Evolutionary conservation across 148 eudicot species (phyloP).

Genomic region (Oxyria digyna): DNA sequence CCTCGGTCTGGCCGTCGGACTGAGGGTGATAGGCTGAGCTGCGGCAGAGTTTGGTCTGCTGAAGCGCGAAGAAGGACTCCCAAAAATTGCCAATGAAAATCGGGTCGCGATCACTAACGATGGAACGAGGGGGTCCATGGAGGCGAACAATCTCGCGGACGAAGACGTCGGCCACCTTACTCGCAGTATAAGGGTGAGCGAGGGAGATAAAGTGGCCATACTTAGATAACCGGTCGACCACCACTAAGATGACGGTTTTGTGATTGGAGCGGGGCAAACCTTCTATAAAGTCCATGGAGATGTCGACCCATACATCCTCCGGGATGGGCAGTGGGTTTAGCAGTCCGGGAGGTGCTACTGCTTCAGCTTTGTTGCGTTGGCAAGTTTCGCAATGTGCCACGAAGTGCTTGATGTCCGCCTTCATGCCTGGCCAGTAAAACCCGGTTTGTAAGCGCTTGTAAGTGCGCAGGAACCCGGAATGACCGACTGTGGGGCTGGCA

Average conservation of each 20-base stretch:
- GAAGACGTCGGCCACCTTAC: no score
- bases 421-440: no score
- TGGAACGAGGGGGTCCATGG: background rate
- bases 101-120: background rate
- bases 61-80: background rate
- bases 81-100: background rate
- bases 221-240: constrained; percentile 2
- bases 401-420: no score
- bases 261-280: background rate
- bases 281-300: constrained; percentile 14
- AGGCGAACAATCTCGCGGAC: no score
- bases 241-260: constrained; percentile 2
- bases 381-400: no score
- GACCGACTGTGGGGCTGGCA: constrained; percentile 6
- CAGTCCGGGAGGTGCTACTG: constrained; percentile 1
- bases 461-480: constrained; percentile 8
- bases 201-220: constrained; percentile 7
- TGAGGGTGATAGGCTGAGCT: background rate
- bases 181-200: no score
- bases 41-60: background rate
- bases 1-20: constrained; percentile 1
- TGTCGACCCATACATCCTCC: background rate
- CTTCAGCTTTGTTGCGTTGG: background rate
- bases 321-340: no score
- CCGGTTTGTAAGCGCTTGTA: background rate